Evolutionary conservation across 2,329 filamentous ascomycete species (phyloP), one percentile per base, ranked within the genome.

Genomic region (Cladosporium sp.): DNA sequence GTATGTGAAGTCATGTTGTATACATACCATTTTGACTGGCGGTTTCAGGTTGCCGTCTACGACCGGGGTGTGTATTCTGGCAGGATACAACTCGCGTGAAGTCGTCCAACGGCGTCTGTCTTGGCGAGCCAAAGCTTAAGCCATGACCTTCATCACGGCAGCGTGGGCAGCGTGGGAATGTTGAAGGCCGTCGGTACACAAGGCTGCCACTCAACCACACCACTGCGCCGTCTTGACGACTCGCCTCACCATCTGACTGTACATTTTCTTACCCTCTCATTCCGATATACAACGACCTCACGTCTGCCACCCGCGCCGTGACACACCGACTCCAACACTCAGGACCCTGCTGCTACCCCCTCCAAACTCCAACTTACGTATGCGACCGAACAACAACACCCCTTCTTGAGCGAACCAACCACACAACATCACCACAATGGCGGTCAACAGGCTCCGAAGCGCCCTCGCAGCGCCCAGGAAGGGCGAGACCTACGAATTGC

Each of bases 401-500:
- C 3, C 15, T 11, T 26, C 21, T 64, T 52, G 38, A 64, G 24
- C 38, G 36, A 64, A 21, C 21, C 38, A 28, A 47, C 26, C 11
- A 57, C 34, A 64, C n/a, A 36, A 47, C 26, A 7, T 18, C 36
- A 62, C 64, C 72, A 75, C 74, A 38, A 97, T 96, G 92, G 94
- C 95, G 77, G 94, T 98, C 79, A 98, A 95, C 83, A 91, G 94
- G 80, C 95, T 99, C 80, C 89, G 91, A 78, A 93, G 91, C 80
- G 95, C 94, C 75, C 97, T 99, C 80, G 90, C 92, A 78, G 90
- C 89, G 78, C 95, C 95, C 74, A 89, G 90, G 76, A 99, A 99
- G 84, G 95, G 95, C 79, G 95, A 99, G 83, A 99, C 95, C 18
- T 98, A 97, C 78, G 95, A 99, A 85, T 83, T 99, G 81, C 90